Base-by-base conservation (phyloP, 768 basidiomycete species). In the Lactarius sanguifluus region DNA sequence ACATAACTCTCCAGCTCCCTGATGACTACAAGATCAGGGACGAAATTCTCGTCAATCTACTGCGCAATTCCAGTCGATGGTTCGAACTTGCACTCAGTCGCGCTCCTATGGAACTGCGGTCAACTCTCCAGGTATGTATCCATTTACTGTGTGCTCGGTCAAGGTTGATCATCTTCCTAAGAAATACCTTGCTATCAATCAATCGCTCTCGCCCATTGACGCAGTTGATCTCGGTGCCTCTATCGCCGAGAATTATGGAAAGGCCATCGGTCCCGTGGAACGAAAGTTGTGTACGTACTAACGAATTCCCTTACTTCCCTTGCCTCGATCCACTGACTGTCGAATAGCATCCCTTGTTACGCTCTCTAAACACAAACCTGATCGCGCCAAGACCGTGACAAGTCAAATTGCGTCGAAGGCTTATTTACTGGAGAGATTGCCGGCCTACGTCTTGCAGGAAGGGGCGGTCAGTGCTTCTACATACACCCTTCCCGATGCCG, bases 191-290 rank as follows among this genome's bases (percentile, higher is more conserved):
- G 83, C 90, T 57, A 81, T 88, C 32, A 89, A 88, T 70, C 86
- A 89, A 71, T 85, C 88, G 0, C 77, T 85, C 6, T 81, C 87
- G 13, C 82, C 87, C n/a, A 79, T 88, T 3, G 90, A 90, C 60
- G 82, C 87, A 34, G 87, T 92, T 9, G 96, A 98, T 77, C 83
- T 99, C 59, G 96, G 96, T 3, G 92, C 95, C 18, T 92, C 94
- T 18, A 78, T 96, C 43, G 96, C 96, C 6, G 83, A 96, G 73
- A 86, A 89, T 50, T 94, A 90, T 76, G 92, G 88, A 4, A 93
- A 90, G 73, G 84, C 86, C 2, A 88, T 94, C 65, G 89, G 92
- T 1, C 86, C 88, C 5, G 83, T 87, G 54, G 87, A 92, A 69
- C 81, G 91, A 38, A 90, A 91, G 70, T 77, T 90, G 36, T 82